Conservation (phyloP, 331 rosid genomes). For the Pyracantha coccinea region DNA sequence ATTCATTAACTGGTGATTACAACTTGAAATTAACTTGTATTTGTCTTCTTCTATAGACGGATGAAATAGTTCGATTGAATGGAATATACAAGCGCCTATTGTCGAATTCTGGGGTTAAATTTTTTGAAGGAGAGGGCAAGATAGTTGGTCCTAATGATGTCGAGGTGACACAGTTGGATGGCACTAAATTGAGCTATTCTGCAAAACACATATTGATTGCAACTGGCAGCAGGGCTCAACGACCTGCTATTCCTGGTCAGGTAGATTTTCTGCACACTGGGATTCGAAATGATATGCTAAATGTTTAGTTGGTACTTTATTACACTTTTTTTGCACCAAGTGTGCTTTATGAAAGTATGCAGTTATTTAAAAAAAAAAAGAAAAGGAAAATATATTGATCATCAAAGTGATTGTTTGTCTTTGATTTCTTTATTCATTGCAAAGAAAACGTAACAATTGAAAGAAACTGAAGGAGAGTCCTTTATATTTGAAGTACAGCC, state of each 20-base stretch:
- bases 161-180: conserved; percentile 96
- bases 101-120: conserved; percentile 80
- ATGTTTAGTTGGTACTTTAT: neutral
- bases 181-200: conserved; percentile 81
- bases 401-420: neutral
- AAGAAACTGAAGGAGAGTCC: neutral
- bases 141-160: conserved; percentile 87
- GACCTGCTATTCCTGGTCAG: conserved; percentile 80
- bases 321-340: neutral
- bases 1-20: neutral
- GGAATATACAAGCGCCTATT: conserved; percentile 91
- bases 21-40: neutral
- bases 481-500: neutral
- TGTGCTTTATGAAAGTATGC: neutral
- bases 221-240: conserved; percentile 86
- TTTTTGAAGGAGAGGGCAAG: conserved; percentile 92
- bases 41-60: conserved; percentile 49
- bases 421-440: neutral
- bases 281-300: neutral
- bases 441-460: neutral
- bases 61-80: conserved; percentile 78
- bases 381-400: neutral
- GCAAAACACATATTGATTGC: conserved; percentile 92
- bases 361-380: neutral
- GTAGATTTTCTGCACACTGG: conserved; percentile 28